Evolutionary conservation across 257 asterid species (phyloP).

Genomic region (Verbascum thapsus): DNA sequence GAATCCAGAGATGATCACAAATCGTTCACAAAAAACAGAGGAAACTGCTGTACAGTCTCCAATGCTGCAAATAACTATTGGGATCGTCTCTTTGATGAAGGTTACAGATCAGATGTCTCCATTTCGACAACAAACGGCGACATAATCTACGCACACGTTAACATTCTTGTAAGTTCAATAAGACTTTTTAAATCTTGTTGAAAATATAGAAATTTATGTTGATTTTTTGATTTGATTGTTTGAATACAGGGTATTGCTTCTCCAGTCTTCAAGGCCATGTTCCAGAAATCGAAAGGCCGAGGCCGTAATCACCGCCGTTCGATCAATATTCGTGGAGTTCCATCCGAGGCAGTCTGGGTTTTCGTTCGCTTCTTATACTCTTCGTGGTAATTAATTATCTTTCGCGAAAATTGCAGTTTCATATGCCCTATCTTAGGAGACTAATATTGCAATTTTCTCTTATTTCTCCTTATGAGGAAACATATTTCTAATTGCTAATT

Average conservation of each 20-base stretch:
- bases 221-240: background rate
- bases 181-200: background rate
- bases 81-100: conserved; percentile 85
- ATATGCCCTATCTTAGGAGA: no score
- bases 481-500: no score
- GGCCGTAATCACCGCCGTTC: conserved; percentile 38
- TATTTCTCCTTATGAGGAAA: no score
- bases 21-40: conserved; percentile 27
- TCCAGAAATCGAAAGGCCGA: conserved; percentile 40
- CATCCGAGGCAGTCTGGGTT: conserved; percentile 72
- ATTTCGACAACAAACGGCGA: conserved; percentile 53
- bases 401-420: no score
- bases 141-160: conserved; percentile 67
- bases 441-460: no score
- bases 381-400: conserved; percentile 87
- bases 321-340: conserved; percentile 70
- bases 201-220: conserved; percentile 4
- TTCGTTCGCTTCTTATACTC: conserved; percentile 79
- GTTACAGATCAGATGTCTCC: conserved; percentile 73
- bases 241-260: conserved; percentile 70
- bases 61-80: conserved; percentile 34
- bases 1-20: conserved; percentile 27
- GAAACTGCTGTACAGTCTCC: conserved; percentile 31
- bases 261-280: conserved; percentile 69
- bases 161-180: conserved; percentile 62